Conservation (phyloP, 148 eudicot species). For the Dianthus caryophyllus region DNA sequence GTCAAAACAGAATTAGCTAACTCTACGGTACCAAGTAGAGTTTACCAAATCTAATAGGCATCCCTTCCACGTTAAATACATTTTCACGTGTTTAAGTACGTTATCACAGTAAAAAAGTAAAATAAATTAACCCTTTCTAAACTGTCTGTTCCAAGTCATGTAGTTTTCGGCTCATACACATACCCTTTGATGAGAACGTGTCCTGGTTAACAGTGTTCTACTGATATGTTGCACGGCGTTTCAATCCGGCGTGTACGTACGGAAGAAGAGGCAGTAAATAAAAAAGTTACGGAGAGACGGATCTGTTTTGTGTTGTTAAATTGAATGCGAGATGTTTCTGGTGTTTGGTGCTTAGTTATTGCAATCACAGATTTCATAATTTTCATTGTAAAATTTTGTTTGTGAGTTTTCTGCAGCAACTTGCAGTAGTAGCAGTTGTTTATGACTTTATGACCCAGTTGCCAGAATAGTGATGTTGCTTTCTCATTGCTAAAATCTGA, state of each 20-base stretch:
- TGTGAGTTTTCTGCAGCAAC: constrained; percentile 13
- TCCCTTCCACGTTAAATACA: too few species aligned
- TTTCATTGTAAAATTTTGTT: neutral
- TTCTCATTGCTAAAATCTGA: constrained; percentile 12
- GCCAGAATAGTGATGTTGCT: constrained; percentile 7
- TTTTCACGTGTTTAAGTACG: too few species aligned
- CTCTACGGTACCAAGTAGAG: neutral
- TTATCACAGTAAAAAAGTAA: too few species aligned
- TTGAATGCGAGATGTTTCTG: constrained; percentile 5
- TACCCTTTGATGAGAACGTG: too few species aligned
- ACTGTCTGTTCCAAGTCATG: neutral
- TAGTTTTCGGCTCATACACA: too few species aligned
- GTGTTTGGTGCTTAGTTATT: constrained; percentile 23
- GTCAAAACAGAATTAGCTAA: neutral
- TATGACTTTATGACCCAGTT: constrained; percentile 3
- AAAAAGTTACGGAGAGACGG: neutral
- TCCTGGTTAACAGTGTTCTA: neutral
- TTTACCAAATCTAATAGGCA: neutral
- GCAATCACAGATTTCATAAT: constrained; percentile 25
- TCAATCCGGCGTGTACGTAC: neutral
- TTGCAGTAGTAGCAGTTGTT: constrained; percentile 12
- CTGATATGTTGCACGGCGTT: neutral
- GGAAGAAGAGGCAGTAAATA: constrained; percentile 1
- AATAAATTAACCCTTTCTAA: too few species aligned
- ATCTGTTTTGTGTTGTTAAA: constrained; percentile 5